A percentile compares a stretch with the other conserved stretches of the same genome.
These are phyloP conservation scores for Geranomyces variabilis DNA, from an alignment of 192 early-diverging fungal species.

Conservation along the genomic window DNA sequence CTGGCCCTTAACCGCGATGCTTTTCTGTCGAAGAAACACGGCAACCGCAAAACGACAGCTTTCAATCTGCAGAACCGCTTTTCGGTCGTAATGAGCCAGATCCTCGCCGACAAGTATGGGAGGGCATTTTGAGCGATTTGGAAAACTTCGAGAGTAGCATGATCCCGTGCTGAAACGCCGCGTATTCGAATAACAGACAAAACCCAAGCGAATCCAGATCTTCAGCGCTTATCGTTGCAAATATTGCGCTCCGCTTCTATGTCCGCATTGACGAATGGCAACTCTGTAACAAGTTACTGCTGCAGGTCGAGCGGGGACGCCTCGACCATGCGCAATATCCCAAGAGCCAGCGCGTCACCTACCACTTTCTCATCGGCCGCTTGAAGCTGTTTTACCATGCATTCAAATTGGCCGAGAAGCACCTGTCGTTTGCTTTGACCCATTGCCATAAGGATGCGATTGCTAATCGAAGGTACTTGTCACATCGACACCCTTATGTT, in stretches of 20 bases:
- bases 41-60: slow-evolving; percentile 19
- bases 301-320: slow-evolving; percentile 20
- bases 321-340: slow-evolving; percentile 24
- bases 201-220: slow-evolving; percentile 13
- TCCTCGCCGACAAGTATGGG: slow-evolving; percentile 26
- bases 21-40: slow-evolving; percentile 21
- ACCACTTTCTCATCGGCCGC: slow-evolving; percentile 26
- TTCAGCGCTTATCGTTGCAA: slow-evolving; percentile 22
- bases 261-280: slow-evolving; percentile 28
- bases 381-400: slow-evolving; percentile 28
- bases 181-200: too few species aligned
- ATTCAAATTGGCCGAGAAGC: slow-evolving; percentile 27
- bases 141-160: too few species aligned
- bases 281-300: slow-evolving; percentile 26
- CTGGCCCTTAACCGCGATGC: slow-evolving; percentile 27
- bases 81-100: slow-evolving; percentile 17
- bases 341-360: slow-evolving; percentile 31
- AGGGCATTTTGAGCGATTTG: not conserved
- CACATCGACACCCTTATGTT: too few species aligned
- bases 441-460: slow-evolving; percentile 22
- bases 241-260: slow-evolving; percentile 31
- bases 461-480: slow-evolving; percentile 13
- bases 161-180: too few species aligned
- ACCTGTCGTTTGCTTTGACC: slow-evolving; percentile 31
- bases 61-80: slow-evolving; percentile 31